Conservation (phyloP, 1,284 basidiomycete genomes). For the Ceraceosorus guamensis region DNA sequence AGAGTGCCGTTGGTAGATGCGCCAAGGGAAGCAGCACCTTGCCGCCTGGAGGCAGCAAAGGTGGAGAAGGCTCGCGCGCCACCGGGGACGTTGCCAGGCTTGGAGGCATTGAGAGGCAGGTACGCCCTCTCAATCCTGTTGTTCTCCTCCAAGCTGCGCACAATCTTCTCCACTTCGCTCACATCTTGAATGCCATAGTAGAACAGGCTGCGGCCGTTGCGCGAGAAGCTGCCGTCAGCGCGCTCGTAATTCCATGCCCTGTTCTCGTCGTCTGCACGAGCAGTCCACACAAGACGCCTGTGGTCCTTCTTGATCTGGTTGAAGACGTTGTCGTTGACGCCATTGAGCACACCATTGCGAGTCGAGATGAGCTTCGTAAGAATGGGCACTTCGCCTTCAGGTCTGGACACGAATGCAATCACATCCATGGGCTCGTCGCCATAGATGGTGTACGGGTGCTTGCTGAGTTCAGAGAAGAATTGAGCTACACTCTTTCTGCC, state of each 20-base stretch:
- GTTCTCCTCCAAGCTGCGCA: constrained; percentile 76
- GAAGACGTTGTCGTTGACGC: constrained; percentile 95
- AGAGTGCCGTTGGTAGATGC: constrained; percentile 53
- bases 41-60: constrained; percentile 16
- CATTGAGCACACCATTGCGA: constrained; percentile 82
- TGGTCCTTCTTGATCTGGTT: constrained; percentile 91
- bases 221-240: constrained; percentile 92
- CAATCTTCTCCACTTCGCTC: constrained; percentile 67
- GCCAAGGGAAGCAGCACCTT: constrained; percentile 27
- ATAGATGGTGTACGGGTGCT: constrained; percentile 78
- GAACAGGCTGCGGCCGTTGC: constrained; percentile 83
- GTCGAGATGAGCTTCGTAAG: constrained; percentile 86
- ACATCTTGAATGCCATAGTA: constrained; percentile 95
- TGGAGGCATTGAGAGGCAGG: constrained; percentile 79
- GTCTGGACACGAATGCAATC: constrained; percentile 87
- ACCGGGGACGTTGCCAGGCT: constrained; percentile 51
- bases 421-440: constrained; percentile 96
- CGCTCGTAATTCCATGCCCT: constrained; percentile 98
- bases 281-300: constrained; percentile 91
- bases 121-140: constrained; percentile 78
- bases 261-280: constrained; percentile 87
- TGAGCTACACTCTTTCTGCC: constrained; percentile 83
- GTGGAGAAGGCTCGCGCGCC: constrained; percentile 41
- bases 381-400: constrained; percentile 78
- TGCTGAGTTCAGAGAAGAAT: constrained; percentile 66